These are phyloP conservation scores for Claviceps fusiformis DNA, from an alignment of 2,329 filamentous ascomycete species.

Conservation along the genomic window DNA sequence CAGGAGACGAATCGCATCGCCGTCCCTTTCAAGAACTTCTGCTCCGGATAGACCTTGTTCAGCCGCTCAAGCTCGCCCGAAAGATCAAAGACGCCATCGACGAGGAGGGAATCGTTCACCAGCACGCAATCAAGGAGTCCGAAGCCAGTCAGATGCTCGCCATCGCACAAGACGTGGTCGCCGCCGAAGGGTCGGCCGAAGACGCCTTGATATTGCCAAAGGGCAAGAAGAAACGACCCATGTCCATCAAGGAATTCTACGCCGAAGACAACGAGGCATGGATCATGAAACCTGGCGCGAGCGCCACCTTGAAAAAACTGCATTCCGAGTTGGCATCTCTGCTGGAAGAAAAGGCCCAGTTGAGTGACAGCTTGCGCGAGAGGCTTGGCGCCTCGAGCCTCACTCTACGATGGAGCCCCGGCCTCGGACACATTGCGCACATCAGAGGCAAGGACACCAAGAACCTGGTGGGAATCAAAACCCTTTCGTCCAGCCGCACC, in stretches of 20 bases:
- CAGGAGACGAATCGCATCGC: slow-evolving; percentile 4
- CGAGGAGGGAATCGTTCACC: slow-evolving; percentile 74
- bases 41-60: slow-evolving; percentile 49
- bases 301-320: slow-evolving; percentile 46
- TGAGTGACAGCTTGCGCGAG: slow-evolving; percentile 49
- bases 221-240: slow-evolving; percentile 29
- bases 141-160: slow-evolving; percentile 57
- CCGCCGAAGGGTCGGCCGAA: slow-evolving; percentile 49
- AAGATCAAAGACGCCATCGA: slow-evolving; percentile 72
- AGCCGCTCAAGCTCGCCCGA: slow-evolving; percentile 53
- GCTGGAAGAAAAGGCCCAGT: slow-evolving; percentile 40
- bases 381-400: slow-evolving; percentile 51
- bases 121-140: slow-evolving; percentile 63
- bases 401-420: slow-evolving; percentile 73
- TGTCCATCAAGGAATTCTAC: slow-evolving; percentile 43
- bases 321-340: slow-evolving; percentile 55
- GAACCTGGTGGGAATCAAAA: slow-evolving; percentile 19
- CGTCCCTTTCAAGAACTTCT: slow-evolving; percentile 32
- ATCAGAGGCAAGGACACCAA: slow-evolving; percentile 66
- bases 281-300: slow-evolving; percentile 58
- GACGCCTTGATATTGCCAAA: slow-evolving; percentile 42
- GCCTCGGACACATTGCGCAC: slow-evolving; percentile 80
- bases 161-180: slow-evolving; percentile 59
- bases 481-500: slow-evolving; percentile 64
- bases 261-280: slow-evolving; percentile 46